A percentile compares a stretch with the other conserved stretches of the same genome.
Conservation (phyloP, 352 stramenopile species). For the Pythium rhizo-oryzae region DNA sequence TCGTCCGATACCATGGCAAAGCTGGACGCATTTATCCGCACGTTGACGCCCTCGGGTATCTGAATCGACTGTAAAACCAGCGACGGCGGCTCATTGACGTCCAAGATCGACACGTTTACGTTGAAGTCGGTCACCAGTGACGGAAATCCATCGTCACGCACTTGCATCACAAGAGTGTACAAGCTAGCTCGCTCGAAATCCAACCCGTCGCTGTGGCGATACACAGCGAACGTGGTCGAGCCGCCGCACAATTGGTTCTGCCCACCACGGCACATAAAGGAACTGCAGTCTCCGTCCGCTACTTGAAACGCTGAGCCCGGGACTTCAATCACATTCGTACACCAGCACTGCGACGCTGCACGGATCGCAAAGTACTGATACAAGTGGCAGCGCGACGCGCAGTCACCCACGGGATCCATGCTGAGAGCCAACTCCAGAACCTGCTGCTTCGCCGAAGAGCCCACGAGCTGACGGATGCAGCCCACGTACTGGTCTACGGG, state of each 20-base stretch:
- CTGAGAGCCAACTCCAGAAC: constrained; percentile 2
- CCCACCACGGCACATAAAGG: constrained; percentile 11
- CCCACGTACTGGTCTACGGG: constrained; percentile 28
- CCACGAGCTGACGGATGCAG: constrained; percentile 27
- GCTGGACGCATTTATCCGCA: constrained; percentile 18
- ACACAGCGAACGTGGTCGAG: constrained; percentile 19
- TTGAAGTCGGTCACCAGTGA: constrained; percentile 14
- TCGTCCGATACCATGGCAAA: constrained; percentile 26
- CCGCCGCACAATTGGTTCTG: constrained; percentile 23
- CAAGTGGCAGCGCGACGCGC: constrained; percentile 6
- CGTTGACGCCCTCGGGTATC: constrained; percentile 13
- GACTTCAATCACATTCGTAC: constrained; percentile 20
- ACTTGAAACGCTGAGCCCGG: constrained; percentile 10
- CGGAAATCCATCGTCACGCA: constrained; percentile 26
- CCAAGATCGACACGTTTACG: constrained; percentile 14
- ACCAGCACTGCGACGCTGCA: constrained; percentile 27
- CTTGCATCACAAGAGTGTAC: constrained; percentile 27
- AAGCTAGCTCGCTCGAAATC: constrained; percentile 27
- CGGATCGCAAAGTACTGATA: constrained; percentile 32
- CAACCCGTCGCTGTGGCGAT: constrained; percentile 27
- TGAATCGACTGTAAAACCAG: constrained; percentile 20
- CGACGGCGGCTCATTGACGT: constrained; percentile 31
- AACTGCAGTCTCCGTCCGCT: constrained; percentile 15
- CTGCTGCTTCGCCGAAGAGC: constrained; percentile 7
- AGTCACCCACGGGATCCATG: constrained; percentile 15